phyloP scores from a whole-genome alignment of 441 rosid species.

The Jatropha podagrica region DNA sequence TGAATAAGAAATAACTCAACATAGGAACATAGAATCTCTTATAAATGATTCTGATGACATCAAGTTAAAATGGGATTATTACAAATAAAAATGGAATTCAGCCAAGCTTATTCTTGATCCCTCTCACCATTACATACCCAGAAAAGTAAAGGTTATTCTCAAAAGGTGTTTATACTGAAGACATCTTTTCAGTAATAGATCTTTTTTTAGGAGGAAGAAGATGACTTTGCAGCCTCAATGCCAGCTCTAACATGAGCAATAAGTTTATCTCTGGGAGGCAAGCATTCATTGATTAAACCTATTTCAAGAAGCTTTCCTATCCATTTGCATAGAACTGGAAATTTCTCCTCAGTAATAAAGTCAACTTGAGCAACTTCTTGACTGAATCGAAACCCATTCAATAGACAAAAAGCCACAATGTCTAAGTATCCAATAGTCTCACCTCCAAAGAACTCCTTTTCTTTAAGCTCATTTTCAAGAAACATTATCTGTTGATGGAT shows the following conservation, averaged over 20 bases:
- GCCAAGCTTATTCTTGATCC: neutral
- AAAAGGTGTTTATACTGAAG: neutral
- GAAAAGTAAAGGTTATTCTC: too few species aligned
- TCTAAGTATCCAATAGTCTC: neutral
- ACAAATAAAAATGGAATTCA: neutral
- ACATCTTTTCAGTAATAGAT: neutral
- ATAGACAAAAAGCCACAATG: neutral
- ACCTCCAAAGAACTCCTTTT: conserved; percentile 10
- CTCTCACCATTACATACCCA: too few species aligned
- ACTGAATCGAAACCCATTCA: neutral
- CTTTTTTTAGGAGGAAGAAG: neutral
- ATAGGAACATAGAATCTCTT: too few species aligned
- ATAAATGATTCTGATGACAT: too few species aligned
- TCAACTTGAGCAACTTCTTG: neutral
- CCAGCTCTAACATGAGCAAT: conserved; percentile 22
- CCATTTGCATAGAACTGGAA: conserved; percentile 40
- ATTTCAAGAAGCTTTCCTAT: conserved; percentile 27
- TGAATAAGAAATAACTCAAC: too few species aligned
- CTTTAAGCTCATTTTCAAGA: neutral
- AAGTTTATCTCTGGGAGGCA: conserved; percentile 40
- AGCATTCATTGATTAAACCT: conserved; percentile 37
- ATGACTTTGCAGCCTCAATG: neutral
- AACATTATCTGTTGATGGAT: neutral
- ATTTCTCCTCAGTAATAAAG: conserved; percentile 25
- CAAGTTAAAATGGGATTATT: neutral